Evolutionary conservation across 108 stramenopile species (phyloP).

Genomic region (Cyclostephanos invisitatus): DNA sequence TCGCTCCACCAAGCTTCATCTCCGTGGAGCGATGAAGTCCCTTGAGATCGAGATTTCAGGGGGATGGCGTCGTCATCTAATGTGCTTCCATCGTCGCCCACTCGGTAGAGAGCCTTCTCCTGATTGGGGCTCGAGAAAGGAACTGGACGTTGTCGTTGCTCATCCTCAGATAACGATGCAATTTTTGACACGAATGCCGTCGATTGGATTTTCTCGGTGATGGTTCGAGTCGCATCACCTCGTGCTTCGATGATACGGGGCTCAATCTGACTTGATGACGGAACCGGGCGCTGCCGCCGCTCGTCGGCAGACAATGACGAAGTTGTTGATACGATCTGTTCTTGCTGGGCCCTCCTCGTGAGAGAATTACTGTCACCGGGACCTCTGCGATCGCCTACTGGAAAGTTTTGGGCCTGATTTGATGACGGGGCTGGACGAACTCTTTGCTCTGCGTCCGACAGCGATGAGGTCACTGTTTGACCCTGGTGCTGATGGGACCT

Average conservation of each 20-base stretch:
- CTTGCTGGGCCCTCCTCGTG: not conserved
- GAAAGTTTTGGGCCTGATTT: not conserved
- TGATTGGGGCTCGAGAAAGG: not conserved
- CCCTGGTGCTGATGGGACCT: not conserved
- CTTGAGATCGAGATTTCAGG: not conserved
- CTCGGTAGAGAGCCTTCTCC: not conserved
- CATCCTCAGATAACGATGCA: slow-evolving; percentile 3
- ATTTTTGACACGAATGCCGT: not conserved
- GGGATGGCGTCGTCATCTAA: not conserved
- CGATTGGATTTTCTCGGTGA: slow-evolving; percentile 13
- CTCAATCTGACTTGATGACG: not conserved
- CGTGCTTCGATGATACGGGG: slow-evolving; percentile 3
- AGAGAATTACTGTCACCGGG: not conserved
- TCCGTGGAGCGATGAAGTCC: not conserved
- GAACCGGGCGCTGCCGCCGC: slow-evolving; percentile 7
- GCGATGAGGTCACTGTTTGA: not conserved
- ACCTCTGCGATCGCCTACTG: slow-evolving; percentile 12
- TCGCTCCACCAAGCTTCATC: slow-evolving; percentile 7
- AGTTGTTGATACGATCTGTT: not conserved
- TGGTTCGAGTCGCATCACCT: not conserved
- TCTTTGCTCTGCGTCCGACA: slow-evolving; percentile 7
- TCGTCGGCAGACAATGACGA: slow-evolving; percentile 9
- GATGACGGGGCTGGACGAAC: slow-evolving; percentile 3
- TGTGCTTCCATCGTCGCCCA: not conserved
- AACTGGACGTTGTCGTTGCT: not conserved